phyloP scores from a whole-genome alignment of 1,139 yeast species.

The Geotrichum candidum region DNA sequence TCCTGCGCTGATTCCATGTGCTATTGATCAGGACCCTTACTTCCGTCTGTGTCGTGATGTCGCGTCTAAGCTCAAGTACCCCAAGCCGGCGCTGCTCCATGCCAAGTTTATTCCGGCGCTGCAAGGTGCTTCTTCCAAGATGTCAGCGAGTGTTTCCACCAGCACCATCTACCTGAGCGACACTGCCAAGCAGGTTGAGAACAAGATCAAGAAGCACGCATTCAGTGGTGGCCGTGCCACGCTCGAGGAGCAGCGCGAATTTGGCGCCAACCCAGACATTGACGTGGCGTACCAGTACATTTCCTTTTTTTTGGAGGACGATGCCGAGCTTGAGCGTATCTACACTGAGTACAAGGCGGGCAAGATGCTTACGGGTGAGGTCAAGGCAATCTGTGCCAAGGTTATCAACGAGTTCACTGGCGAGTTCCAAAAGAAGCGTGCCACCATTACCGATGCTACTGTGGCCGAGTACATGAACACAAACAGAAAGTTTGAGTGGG shows the following conservation, averaged over 20 bases:
- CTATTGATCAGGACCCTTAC: conserved; percentile 98
- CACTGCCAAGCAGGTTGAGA: conserved; percentile 83
- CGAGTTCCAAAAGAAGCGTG: conserved; percentile 75
- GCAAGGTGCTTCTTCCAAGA: conserved; percentile 93
- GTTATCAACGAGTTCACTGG: conserved; percentile 72
- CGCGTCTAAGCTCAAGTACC: conserved; percentile 82
- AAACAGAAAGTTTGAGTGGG: conserved; percentile 66
- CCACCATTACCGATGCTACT: conserved; percentile 57
- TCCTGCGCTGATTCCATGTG: conserved; percentile 97
- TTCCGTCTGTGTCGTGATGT: conserved; percentile 97
- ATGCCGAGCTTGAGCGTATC: conserved; percentile 60
- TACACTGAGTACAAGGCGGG: conserved; percentile 71
- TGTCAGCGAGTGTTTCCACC: conserved; percentile 87
- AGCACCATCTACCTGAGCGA: conserved; percentile 93
- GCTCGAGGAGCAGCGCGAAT: conserved; percentile 79
- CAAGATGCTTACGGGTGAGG: conserved; percentile 82
- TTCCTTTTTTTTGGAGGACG: conserved; percentile 84
- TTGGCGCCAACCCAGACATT: conserved; percentile 92
- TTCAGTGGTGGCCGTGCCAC: conserved; percentile 92
- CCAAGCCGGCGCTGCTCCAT: conserved; percentile 89
- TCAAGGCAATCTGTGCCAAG: conserved; percentile 82
- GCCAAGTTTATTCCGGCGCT: conserved; percentile 97
- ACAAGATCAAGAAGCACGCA: conserved; percentile 93
- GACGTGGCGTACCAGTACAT: conserved; percentile 94
- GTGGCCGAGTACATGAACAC: conserved; percentile 75